A percentile compares a stretch with the other conserved stretches of the same genome.
Evolutionary conservation across 768 basidiomycete species (phyloP).

Genomic region (Tephrocybe sp.): DNA sequence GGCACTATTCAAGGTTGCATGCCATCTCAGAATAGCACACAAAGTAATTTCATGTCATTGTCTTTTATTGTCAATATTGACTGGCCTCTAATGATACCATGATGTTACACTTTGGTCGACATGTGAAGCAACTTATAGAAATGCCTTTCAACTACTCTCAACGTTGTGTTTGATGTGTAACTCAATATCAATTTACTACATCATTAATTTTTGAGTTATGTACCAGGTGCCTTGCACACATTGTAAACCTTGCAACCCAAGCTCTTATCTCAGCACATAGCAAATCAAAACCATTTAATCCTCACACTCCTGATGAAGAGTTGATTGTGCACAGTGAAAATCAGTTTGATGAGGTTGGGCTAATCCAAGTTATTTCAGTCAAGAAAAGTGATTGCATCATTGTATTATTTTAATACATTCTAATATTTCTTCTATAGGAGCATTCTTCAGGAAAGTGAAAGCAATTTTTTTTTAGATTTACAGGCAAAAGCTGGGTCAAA

Average conservation of each 20-base stretch:
- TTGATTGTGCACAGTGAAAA: not conserved
- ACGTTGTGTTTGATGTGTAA: not conserved
- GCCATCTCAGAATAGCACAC: constrained; percentile 19
- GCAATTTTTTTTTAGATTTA: not conserved
- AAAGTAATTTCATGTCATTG: not conserved
- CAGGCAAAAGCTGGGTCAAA: not conserved
- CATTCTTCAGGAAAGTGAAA: not conserved
- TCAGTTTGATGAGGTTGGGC: not conserved
- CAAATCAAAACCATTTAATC: constrained; percentile 21
- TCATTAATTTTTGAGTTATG: not conserved
- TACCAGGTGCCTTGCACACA: constrained; percentile 24
- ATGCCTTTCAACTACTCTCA: not conserved
- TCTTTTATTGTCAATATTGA: not conserved
- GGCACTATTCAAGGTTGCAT: constrained; percentile 32
- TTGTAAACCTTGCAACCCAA: constrained; percentile 30
- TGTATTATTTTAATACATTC: not conserved
- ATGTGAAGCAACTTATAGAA: not conserved
- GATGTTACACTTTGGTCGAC: constrained; percentile 1
- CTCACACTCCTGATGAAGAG: not conserved
- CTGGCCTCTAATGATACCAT: constrained; percentile 1
- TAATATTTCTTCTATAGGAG: not conserved
- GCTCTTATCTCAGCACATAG: constrained; percentile 23
- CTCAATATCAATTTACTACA: not conserved
- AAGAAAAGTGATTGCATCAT: not conserved
- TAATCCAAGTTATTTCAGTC: not conserved